Conservation (phyloP, 1,139 yeast genomes). For the Yamadazyma atlantica region DNA sequence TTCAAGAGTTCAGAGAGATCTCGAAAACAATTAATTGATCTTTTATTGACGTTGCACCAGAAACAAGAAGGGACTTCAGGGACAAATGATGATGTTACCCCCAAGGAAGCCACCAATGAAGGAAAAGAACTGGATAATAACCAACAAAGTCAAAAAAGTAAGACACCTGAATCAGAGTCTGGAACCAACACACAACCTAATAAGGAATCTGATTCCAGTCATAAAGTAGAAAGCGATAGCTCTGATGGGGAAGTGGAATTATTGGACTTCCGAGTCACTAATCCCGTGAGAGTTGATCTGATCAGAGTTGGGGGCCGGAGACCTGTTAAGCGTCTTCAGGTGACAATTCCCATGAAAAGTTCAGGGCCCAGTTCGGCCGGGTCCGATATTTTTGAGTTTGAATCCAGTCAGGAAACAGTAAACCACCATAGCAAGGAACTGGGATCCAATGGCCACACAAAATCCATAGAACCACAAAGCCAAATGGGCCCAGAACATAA, state of each 20-base stretch:
- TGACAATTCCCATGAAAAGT: background rate
- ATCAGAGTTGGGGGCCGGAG: background rate
- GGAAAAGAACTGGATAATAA: background rate
- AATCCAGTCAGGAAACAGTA: no score
- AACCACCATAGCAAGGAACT: no score
- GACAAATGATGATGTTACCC: no score
- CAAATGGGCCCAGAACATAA: background rate
- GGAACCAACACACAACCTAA: no score
- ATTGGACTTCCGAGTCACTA: slow-evolving; percentile 12
- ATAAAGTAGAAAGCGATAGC: background rate
- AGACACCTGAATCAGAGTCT: no score
- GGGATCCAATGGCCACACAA: background rate
- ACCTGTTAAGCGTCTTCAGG: background rate
- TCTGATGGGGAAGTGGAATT: slow-evolving; percentile 27
- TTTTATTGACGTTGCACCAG: slow-evolving; percentile 26
- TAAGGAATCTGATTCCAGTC: background rate
- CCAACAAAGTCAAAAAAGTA: no score
- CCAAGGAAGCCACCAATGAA: slow-evolving; percentile 4
- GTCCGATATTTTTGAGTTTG: background rate
- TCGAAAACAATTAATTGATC: slow-evolving; percentile 29
- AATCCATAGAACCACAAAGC: background rate
- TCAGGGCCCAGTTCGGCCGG: background rate
- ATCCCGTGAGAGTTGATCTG: background rate
- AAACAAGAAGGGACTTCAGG: no score
- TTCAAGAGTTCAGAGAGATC: slow-evolving; percentile 36